Base-by-base conservation (phyloP, 2,329 filamentous ascomycete species). In the Neoscytalidium dimidiatum region DNA sequence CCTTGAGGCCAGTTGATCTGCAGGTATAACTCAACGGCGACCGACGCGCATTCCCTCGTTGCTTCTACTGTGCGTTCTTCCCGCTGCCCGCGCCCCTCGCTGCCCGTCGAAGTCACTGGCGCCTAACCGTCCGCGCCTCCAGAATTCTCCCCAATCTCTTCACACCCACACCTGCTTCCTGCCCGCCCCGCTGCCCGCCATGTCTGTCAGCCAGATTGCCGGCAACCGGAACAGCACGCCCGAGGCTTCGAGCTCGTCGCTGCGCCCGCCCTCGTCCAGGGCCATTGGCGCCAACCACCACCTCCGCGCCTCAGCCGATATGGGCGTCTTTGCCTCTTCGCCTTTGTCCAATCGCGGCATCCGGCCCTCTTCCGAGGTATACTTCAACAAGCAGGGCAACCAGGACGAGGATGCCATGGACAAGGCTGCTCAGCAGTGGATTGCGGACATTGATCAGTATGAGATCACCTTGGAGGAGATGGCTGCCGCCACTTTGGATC, bases 391-490 rank as follows among this genome's bases (percentile, higher is more conserved):
- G 81, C 88, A 88, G 72, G 85, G 83, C 72, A 92, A 86, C 21
- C 94, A 97, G 68, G 95, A 98, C 78, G 88, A 91, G 9, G 64
- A 66, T 17, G 17, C 44, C 43, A 89, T 95, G 77, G 95, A 98
- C 77, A 94, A 94, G 79, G 91, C 94, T 69, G 93, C 94, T 58
- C 94, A 97, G 82, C 94, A 99, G 80, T 99, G 95, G 95, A 94
- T 99, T 72, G 93, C 94, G 64, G 95, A 99, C 74, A 98, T 99
- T 71, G 95, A 99, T 77, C 94, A 98, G 78, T 97, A 97, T 74
- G 95, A 99, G 83, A 96, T 90, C n/a, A 99, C 95, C 1, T 81
- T 99, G 73, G 95, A 98, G 79, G 95, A 99, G 78, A 99, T 99
- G 95, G 95, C 95, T 48, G 94, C 94, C 33, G 95, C 95, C 29